Base-by-base conservation (phyloP, 1,284 basidiomycete genomes). In the Trichosporon sp. region DNA sequence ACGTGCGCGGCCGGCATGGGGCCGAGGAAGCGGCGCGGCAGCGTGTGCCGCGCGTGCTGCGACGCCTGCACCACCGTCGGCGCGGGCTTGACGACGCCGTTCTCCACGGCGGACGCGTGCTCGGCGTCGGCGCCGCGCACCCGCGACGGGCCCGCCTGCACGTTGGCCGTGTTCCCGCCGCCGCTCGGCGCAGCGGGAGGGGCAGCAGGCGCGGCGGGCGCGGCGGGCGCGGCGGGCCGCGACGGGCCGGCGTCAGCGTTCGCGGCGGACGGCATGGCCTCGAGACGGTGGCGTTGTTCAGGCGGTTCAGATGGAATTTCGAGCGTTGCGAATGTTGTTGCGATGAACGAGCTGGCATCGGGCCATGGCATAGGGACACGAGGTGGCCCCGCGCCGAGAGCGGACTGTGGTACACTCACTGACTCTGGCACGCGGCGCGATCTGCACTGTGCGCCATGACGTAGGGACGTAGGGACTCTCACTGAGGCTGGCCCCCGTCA, bases 1-100 rank as follows among this genome's bases (percentile, higher is more conserved):
- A 71, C 67, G 1, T 75, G 70, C 27, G 69, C 71, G 31, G 76
- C 72, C 1, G 81, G 81, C 51, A 82, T 75, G 4, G 76, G 77
- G 1, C 81, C 81, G 2, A 82, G 71, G 69, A 81, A 82, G 4
- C 80, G 74, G 4, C 81, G 73, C 15, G 74, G 73, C 7, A 78
- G 70, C 63, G 75, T 70, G 72, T 80, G 79, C 1, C 21, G n/a
- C 0, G 29, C 60, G 67, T 79, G 77, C 3, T 78, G 74, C 0
- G 66, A 31, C 1, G 74, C 62, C 5, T 76, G 65, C 7, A 76
- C 47, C 4, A 81, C 71, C 5, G 73, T 74, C 0, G 78, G 78
- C 1, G 78, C 74, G 1, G 79, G 76, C 66, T 79, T 27, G 3
- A 70, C 34, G 56, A 31, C 29, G 7, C 56, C 56, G 27, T 32